Evolutionary conservation across 1,284 basidiomycete species (phyloP), one percentile per base, ranked within the genome.

Genomic region (Mrakiaceae sp.): DNA sequence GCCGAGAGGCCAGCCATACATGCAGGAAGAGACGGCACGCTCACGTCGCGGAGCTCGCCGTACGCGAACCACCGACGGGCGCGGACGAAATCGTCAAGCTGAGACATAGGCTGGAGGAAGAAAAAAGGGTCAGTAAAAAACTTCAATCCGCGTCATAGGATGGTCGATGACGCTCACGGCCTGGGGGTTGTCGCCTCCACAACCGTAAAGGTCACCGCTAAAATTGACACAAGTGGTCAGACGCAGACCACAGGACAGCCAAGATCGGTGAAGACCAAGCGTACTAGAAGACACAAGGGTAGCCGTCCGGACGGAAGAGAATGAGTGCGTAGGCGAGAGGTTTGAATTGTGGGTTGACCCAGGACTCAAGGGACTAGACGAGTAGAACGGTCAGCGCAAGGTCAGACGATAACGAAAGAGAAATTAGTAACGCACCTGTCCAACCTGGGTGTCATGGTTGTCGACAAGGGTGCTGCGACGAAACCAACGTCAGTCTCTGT

Each of bases 241-340:
- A 40, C 27, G 27, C 12, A n/a, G 7, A 16, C 27, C 11, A 54
- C n/a, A 53, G 39, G 52, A 27, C 14, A 16, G 42, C n/a, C 52
- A 54, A 12, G 6, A 16, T 54, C 12, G 12, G 3, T 3, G 44
- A 40, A 95, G 73, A 75, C 97, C 94, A 7, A 92, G 92, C 27
- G 27, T 27, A 27, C 68, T 91, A 91, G 77, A 97, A 97, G 46
- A 96, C 84, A 71, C 91, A 91, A 93, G 94, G 94, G 74, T 93
- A 85, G n/a, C 94, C 94, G 64, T 83, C 81, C 27, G 81, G 78
- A 67, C 91, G 84, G 52, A 96, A 80, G 49, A 97, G 80, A 72
- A 95, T 94, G 60, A 97, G 75, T 1, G 91, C 84, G 75, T 97
- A 96, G 6, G 78, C 79, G 9, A 80, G 71, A 1, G 79, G 79